Conservation (phyloP, 2,329 filamentous ascomycete species). For the Diaporthe caulivora region DNA sequence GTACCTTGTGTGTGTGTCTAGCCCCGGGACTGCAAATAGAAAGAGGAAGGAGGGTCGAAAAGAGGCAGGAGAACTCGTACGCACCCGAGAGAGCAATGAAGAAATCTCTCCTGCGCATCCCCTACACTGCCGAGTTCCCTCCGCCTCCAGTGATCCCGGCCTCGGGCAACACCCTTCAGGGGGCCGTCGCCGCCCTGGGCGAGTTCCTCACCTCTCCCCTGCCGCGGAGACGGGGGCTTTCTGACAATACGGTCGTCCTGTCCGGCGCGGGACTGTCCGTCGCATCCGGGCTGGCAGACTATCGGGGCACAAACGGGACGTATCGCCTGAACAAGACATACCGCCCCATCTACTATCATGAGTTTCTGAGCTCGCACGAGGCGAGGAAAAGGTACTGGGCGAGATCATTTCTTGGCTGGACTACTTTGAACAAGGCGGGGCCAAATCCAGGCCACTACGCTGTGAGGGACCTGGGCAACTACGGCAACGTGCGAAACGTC, state of each 20-base stretch:
- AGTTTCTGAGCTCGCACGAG: conserved; percentile 86
- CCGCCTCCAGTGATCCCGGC: conserved; percentile 80
- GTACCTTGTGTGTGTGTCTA: conserved; percentile 43
- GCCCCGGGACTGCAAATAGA: conserved; percentile 37
- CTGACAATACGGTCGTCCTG: conserved; percentile 62
- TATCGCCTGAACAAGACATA: conserved; percentile 93
- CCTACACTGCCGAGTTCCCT: conserved; percentile 87
- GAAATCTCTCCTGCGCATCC: conserved; percentile 85
- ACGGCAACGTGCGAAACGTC: conserved; percentile 81
- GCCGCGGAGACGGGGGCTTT: conserved; percentile 63
- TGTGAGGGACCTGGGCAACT: conserved; percentile 75
- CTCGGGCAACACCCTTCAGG: conserved; percentile 75
- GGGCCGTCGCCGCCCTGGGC: conserved; percentile 81
- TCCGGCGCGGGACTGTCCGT: conserved; percentile 94
- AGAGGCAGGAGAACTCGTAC: conserved; percentile 33
- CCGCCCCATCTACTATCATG: conserved; percentile 91
- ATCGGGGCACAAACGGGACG: conserved; percentile 88
- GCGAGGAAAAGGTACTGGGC: conserved; percentile 96
- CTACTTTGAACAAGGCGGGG: conserved; percentile 79
- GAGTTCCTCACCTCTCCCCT: conserved; percentile 75
- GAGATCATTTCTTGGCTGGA: conserved; percentile 92
- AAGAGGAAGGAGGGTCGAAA: conserved; percentile 27
- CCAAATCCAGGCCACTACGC: conserved; percentile 87
- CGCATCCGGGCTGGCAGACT: conserved; percentile 92
- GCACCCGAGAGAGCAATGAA: conserved; percentile 61